Percentiles rank a stretch among this genome's conserved stretches.
phyloP scores from a whole-genome alignment of 2,329 filamentous ascomycete genomes.

The Paecilomyces dactylethromorphus region DNA sequence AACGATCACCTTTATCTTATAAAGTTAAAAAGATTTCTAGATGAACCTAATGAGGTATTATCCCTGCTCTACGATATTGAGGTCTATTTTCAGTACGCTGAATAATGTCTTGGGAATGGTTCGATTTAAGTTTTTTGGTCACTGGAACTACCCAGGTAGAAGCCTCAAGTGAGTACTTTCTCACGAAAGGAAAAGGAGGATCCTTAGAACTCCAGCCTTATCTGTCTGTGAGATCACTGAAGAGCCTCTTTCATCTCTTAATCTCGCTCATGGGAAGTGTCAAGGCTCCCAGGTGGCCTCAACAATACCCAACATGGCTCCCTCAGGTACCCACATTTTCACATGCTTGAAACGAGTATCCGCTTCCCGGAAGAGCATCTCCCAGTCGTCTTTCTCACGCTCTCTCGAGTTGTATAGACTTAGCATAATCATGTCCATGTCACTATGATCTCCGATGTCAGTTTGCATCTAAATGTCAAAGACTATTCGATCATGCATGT shows the following conservation, averaged over 20 bases:
- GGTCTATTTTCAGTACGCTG: no score
- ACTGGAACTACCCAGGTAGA: no score
- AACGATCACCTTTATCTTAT: no score
- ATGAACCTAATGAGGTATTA: no score
- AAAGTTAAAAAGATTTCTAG: no score
- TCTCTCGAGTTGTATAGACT: constrained; percentile 48
- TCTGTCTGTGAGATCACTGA: background rate
- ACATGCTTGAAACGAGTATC: constrained; percentile 14
- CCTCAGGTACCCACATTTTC: background rate
- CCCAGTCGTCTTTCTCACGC: constrained; percentile 42
- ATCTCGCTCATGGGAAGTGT: background rate
- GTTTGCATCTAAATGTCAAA: background rate
- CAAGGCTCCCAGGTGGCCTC: background rate
- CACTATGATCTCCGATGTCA: constrained; percentile 10
- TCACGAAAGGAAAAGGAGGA: no score
- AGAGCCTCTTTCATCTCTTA: background rate
- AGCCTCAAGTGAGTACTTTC: no score
- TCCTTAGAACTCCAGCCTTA: no score
- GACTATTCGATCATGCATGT: background rate
- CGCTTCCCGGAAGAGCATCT: constrained; percentile 38
- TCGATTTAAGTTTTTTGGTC: no score
- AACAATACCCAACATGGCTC: background rate
- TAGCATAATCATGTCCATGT: constrained; percentile 51
- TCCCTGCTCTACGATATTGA: no score
- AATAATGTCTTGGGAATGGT: no score